Evolutionary conservation across 2,329 filamentous ascomycete genomes (phyloP).

Genomic region (Aspergillus hortae): DNA sequence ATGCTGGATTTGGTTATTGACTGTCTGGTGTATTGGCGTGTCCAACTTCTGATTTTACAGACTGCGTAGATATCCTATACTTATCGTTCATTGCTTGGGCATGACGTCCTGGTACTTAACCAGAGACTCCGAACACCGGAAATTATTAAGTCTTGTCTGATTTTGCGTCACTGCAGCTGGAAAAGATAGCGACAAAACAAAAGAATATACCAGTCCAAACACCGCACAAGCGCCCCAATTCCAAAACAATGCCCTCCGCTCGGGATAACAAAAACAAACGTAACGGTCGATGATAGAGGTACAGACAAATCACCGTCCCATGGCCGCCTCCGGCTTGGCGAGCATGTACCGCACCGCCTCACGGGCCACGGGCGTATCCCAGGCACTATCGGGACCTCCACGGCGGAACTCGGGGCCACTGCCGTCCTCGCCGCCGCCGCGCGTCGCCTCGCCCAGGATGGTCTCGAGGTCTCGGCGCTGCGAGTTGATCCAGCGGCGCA

Average conservation of each 20-base stretch:
- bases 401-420: conserved; percentile 44
- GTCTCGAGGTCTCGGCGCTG: conserved; percentile 89
- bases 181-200: not conserved
- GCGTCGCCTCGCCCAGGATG: conserved; percentile 75
- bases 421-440: conserved; percentile 54
- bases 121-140: not conserved
- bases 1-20: too few species aligned
- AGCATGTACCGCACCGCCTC: conserved; percentile 62
- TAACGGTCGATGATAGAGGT: not conserved
- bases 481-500: conserved; percentile 82
- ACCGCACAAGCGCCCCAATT: conserved; percentile 14
- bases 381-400: conserved; percentile 57
- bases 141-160: not conserved
- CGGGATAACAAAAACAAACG: not conserved
- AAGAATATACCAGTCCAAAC: conserved; percentile 2
- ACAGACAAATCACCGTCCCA: conserved; percentile 16
- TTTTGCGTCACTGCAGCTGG: not conserved
- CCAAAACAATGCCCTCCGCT: conserved; percentile 12
- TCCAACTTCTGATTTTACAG: too few species aligned
- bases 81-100: not conserved
- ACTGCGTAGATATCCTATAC: too few species aligned
- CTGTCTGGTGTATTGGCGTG: too few species aligned
- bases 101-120: not conserved
- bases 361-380: conserved; percentile 59
- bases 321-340: conserved; percentile 43